These are phyloP conservation scores for Sonneratia caseolaris DNA, from an alignment of 345 rosid species.

Conservation along the genomic window DNA sequence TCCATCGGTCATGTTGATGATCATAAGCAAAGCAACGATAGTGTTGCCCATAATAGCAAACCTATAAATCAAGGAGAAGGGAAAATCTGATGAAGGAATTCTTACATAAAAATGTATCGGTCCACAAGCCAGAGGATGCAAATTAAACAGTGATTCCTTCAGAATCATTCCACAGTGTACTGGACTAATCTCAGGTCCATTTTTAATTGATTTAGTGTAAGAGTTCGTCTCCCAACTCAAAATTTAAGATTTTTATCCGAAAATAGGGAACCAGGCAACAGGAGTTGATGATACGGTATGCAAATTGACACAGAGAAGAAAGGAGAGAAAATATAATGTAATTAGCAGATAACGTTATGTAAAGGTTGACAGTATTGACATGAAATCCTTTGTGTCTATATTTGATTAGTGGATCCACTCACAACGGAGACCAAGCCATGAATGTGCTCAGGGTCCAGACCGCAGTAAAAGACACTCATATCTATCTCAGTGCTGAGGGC, in stretches of 20 bases:
- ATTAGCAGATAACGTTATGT: background rate
- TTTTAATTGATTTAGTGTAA: no score
- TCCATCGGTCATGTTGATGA: constrained; percentile 59
- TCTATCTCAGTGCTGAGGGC: constrained; percentile 72
- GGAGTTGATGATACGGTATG: no score
- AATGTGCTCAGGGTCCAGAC: constrained; percentile 52
- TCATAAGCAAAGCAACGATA: constrained; percentile 91
- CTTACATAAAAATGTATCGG: no score
- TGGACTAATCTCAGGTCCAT: no score
- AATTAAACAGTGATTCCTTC: no score
- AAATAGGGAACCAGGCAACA: no score
- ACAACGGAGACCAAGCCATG: constrained; percentile 87
- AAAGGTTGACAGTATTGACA: background rate
- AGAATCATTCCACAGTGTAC: no score
- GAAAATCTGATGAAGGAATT: background rate
- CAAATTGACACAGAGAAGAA: no score
- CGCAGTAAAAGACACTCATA: constrained; percentile 69
- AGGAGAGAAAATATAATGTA: no score
- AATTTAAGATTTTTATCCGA: no score
- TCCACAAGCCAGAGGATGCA: no score
- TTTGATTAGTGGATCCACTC: constrained; percentile 6
- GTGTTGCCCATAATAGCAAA: constrained; percentile 96
- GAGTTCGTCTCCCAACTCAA: no score
- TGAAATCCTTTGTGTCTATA: background rate
- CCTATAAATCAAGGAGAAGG: constrained; percentile 28